Evolutionary conservation across 306 rosid species (phyloP).

Genomic region (Fragaria nilgerrensis): DNA sequence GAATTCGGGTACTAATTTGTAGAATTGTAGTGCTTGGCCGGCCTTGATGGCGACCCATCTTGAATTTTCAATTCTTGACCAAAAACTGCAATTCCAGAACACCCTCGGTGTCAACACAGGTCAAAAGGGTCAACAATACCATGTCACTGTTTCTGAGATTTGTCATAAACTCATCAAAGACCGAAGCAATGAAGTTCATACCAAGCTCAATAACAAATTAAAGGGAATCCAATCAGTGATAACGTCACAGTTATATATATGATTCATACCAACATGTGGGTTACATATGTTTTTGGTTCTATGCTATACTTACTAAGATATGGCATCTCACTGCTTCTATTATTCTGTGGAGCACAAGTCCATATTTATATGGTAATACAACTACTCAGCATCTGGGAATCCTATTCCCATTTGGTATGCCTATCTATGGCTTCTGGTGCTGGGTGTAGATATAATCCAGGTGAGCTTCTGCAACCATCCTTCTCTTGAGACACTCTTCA

Average conservation of each 20-base stretch:
- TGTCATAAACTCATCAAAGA: not conserved
- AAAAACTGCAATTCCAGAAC: not conserved
- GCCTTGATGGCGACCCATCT: not conserved
- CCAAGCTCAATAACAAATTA: not conserved
- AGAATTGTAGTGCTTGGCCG: not conserved
- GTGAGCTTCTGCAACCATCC: slow-evolving; percentile 68
- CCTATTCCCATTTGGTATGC: not conserved
- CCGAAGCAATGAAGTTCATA: not conserved
- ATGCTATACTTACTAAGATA: not conserved
- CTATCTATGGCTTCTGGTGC: slow-evolving; percentile 43
- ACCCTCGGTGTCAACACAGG: not conserved
- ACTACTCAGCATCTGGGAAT: not conserved
- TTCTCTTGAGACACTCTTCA: slow-evolving; percentile 47
- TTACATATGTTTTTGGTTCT: not conserved
- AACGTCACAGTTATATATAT: not conserved
- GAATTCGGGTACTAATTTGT: not conserved
- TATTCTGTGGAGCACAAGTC: not conserved
- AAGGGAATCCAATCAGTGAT: not conserved
- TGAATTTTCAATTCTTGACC: not conserved
- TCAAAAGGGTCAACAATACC: not conserved
- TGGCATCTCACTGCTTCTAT: not conserved
- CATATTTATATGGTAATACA: not conserved
- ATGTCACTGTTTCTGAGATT: not conserved
- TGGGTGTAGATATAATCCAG: slow-evolving; percentile 89
- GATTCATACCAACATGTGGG: not conserved